phyloP scores from a whole-genome alignment of 2,329 filamentous ascomycete genomes.

The Lasiodiplodia sp. region DNA sequence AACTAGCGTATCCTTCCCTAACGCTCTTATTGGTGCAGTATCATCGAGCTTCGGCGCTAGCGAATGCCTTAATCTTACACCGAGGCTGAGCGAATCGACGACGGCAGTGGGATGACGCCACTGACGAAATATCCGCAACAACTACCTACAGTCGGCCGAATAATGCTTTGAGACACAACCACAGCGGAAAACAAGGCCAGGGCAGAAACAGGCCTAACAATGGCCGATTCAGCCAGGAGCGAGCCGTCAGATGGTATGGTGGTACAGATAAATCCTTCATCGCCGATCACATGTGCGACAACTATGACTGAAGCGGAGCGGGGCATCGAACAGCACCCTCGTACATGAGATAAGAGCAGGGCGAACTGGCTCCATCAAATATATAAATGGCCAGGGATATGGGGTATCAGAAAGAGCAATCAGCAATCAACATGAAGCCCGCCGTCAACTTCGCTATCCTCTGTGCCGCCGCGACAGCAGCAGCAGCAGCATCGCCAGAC shows the following conservation, averaged over 20 bases:
- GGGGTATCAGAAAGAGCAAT: accelerated
- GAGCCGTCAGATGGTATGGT: neutral
- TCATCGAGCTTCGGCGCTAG: too few species aligned
- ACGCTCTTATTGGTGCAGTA: too few species aligned
- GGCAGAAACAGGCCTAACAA: neutral
- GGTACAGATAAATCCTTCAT: neutral
- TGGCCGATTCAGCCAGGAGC: neutral
- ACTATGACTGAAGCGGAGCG: too few species aligned
- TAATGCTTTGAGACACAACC: too few species aligned
- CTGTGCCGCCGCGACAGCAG: neutral
- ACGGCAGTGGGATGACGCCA: too few species aligned
- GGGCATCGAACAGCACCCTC: neutral
- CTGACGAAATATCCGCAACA: too few species aligned
- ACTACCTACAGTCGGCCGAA: too few species aligned
- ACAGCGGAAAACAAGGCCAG: neutral
- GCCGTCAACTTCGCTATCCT: neutral
- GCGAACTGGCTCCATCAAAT: too few species aligned
- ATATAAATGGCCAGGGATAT: neutral
- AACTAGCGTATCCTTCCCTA: too few species aligned
- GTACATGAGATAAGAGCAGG: too few species aligned
- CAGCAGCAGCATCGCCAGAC: neutral
- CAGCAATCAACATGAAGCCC: neutral
- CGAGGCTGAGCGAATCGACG: too few species aligned
- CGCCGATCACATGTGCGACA: neutral
- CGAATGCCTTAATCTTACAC: too few species aligned